Percentiles rank a stretch among this genome's conserved stretches.
phyloP scores from a whole-genome alignment of 352 stramenopile species.

The Pythium plurisporium region DNA sequence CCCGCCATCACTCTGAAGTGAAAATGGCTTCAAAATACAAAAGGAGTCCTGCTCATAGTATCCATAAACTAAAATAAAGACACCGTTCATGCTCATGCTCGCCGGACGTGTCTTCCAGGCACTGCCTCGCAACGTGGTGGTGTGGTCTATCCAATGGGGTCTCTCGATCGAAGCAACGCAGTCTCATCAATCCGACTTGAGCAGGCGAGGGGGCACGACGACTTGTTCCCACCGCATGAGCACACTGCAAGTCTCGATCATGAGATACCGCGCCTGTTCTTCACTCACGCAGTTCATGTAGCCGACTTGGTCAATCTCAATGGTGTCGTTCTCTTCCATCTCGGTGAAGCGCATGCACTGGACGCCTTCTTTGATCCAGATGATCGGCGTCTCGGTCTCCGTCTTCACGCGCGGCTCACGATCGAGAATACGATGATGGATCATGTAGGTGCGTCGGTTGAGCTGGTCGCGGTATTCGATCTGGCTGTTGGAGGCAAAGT shows the following conservation, averaged over 20 bases:
- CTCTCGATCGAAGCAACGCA: no score
- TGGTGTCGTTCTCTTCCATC: conserved; percentile 11
- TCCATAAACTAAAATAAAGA: no score
- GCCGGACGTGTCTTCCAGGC: no score
- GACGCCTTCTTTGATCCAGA: conserved; percentile 25
- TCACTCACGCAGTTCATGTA: conserved; percentile 35
- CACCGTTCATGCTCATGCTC: no score
- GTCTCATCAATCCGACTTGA: conserved; percentile 18
- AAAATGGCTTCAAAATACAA: not conserved
- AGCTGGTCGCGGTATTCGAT: conserved; percentile 15
- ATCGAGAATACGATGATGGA: conserved; percentile 17
- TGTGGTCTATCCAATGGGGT: no score
- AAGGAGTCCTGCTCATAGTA: no score
- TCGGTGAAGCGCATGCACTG: conserved; percentile 25
- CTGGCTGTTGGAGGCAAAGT: conserved; percentile 17
- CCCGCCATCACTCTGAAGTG: not conserved
- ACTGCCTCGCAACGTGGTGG: no score
- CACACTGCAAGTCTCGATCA: conserved; percentile 50
- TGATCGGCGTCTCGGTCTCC: not conserved
- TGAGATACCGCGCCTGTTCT: conserved; percentile 41
- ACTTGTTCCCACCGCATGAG: conserved; percentile 58
- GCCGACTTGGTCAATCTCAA: conserved; percentile 23
- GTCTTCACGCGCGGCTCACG: not conserved
- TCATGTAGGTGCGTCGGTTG: conserved; percentile 12
- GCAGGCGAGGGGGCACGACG: conserved; percentile 40